Conservation (phyloP, 2,329 filamentous ascomycete genomes). For the Aschersonia sp. region DNA sequence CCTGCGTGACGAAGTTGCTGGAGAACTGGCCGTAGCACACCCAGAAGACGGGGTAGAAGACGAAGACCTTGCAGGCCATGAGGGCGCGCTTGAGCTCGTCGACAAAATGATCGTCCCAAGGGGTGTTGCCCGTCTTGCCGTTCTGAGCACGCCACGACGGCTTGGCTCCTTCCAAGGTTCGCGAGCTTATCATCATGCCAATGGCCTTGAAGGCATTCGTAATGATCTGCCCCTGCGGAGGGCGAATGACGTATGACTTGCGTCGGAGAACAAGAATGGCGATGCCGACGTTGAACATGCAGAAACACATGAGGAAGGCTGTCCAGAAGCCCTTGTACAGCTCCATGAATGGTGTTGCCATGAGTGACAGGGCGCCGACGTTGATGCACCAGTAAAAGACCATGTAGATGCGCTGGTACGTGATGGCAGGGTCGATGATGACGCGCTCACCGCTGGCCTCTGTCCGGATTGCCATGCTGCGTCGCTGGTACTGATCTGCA, state of each 20-base stretch:
- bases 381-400: conserved; percentile 66
- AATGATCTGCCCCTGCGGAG: conserved; percentile 47
- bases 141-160: conserved; percentile 46
- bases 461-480: conserved; percentile 31
- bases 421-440: conserved; percentile 52
- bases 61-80: conserved; percentile 58
- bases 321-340: conserved; percentile 53
- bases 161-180: conserved; percentile 47
- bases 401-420: conserved; percentile 57
- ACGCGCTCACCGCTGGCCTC: conserved; percentile 40
- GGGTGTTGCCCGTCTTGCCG: conserved; percentile 24
- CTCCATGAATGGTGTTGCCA: conserved; percentile 57
- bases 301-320: conserved; percentile 42
- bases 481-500: conserved; percentile 51
- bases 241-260: conserved; percentile 35
- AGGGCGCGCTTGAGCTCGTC: conserved; percentile 54
- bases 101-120: conserved; percentile 58
- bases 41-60: conserved; percentile 54
- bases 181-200: conserved; percentile 21
- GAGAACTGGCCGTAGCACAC: conserved; percentile 55
- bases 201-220: conserved; percentile 44
- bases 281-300: conserved; percentile 49
- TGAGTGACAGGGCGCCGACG: conserved; percentile 51
- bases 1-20: conserved; percentile 52
- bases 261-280: conserved; percentile 31